Percentiles rank a stretch among this genome's conserved stretches.
phyloP scores from a whole-genome alignment of 805 yeast genomes.

The Ogataea saltuana region DNA sequence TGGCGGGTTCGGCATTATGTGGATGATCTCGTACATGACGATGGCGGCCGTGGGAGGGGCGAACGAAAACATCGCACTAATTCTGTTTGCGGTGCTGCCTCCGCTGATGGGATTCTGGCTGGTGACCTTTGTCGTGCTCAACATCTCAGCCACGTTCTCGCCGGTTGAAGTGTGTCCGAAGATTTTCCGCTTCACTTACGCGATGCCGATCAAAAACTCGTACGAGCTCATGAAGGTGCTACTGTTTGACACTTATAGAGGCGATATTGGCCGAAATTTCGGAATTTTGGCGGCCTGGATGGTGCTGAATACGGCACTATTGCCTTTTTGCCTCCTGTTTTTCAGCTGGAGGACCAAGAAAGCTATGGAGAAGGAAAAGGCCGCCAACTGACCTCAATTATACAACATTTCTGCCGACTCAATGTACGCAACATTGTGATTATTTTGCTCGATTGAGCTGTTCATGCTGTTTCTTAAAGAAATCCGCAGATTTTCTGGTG shows the following conservation, averaged over 20 bases:
- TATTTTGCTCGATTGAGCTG: conserved; percentile 1
- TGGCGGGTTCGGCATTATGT: conserved; percentile 71
- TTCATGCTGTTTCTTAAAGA: conserved; percentile 14
- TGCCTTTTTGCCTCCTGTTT: conserved; percentile 47
- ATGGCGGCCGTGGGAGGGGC: conserved; percentile 79
- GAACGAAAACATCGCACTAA: conserved; percentile 61
- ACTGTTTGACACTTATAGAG: conserved; percentile 56
- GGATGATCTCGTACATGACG: conserved; percentile 68
- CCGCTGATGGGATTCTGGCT: conserved; percentile 73
- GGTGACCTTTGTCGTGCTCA: conserved; percentile 65
- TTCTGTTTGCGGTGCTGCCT: conserved; percentile 55
- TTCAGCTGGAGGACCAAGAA: conserved; percentile 41
- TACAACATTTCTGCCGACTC: neutral
- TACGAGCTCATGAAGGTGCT: conserved; percentile 61
- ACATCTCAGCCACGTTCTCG: conserved; percentile 67
- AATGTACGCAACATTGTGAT: neutral
- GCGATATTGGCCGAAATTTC: conserved; percentile 56
- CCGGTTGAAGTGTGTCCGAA: conserved; percentile 59
- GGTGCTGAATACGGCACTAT: conserved; percentile 44
- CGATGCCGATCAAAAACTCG: conserved; percentile 67
- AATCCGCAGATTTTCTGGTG: conserved; percentile 13
- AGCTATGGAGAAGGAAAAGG: conserved; percentile 13
- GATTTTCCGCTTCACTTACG: conserved; percentile 67
- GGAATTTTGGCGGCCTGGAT: conserved; percentile 65
- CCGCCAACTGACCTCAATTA: neutral